Evolutionary conservation across 1,139 yeast genomes (phyloP).

Genomic region (Scheffersomyces insectosa): DNA sequence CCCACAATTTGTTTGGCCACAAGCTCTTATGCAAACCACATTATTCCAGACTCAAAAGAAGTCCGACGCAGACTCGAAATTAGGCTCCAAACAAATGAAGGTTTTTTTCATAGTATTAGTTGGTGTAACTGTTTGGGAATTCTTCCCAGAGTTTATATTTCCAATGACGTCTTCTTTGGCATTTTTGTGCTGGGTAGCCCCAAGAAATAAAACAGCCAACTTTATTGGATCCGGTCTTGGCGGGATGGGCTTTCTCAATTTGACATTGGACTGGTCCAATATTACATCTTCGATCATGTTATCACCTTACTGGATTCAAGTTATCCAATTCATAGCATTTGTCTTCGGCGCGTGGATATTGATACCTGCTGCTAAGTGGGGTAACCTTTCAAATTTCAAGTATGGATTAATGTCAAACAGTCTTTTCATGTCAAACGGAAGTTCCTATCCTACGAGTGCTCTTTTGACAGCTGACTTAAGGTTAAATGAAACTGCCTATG

Average conservation of each 20-base stretch:
- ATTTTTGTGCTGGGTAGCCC: slow-evolving; percentile 22
- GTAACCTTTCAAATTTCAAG: slow-evolving; percentile 9
- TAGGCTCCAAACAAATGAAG: slow-evolving; percentile 15
- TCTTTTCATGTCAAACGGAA: slow-evolving; percentile 15
- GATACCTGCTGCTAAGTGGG: slow-evolving; percentile 20
- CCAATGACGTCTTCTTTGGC: slow-evolving; percentile 21
- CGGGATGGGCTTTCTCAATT: slow-evolving; percentile 23
- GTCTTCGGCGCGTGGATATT: slow-evolving; percentile 21
- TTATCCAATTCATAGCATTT: slow-evolving; percentile 20
- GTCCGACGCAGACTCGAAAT: slow-evolving; percentile 8
- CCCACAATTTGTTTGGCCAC: slow-evolving; percentile 18
- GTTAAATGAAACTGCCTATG: slow-evolving; percentile 18
- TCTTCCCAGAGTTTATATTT: slow-evolving; percentile 19
- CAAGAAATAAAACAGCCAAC: slow-evolving; percentile 13
- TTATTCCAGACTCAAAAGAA: slow-evolving; percentile 17
- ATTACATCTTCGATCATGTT: slow-evolving; percentile 20
- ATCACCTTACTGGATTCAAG: slow-evolving; percentile 23
- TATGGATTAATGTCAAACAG: slow-evolving; percentile 19
- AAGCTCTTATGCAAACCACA: slow-evolving; percentile 21
- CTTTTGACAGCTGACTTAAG: slow-evolving; percentile 14
- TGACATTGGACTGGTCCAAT: slow-evolving; percentile 22
- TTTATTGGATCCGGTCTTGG: slow-evolving; percentile 23
- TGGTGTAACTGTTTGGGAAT: slow-evolving; percentile 30
- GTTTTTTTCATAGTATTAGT: slow-evolving; percentile 25
- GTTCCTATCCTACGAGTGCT: slow-evolving; percentile 15